Evolutionary conservation across 768 basidiomycete genomes (phyloP), one percentile per base, ranked within the genome.

Genomic region (Termitomyces sp.): DNA sequence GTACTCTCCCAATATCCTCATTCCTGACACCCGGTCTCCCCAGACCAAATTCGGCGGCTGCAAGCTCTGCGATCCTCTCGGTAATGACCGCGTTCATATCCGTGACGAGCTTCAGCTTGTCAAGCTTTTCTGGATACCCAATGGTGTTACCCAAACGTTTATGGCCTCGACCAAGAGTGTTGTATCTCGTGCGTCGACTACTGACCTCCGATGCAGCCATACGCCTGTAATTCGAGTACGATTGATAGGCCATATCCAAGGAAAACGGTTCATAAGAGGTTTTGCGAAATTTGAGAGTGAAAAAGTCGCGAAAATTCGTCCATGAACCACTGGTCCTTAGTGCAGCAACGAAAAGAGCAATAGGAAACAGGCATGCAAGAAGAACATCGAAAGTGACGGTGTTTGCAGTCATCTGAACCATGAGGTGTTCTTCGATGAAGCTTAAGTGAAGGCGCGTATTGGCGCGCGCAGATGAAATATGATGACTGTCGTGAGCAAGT

Each of bases 101-200:
- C 2, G 79, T 79, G 36, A 80, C 75, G 46, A 74, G 71, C 58
- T 76, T 73, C 6, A 84, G 72, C 20, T 64, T 71, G 16, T 81
- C 75, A 16, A 88, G 73, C 67, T 88, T 88, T 22, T 69, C 71
- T 5, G 81, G 72, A 66, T 88, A 88, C 1, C 84, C 83, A 46
- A 87, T 75, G 20, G 74, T 75, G 68, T 78, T 78, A 0, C 79
- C 83, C 4, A 85, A 67, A 9, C 79, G 78, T 66, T 79, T 84
- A 66, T 83, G 79, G 0, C 68, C 68, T 6, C 82, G 75, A 18
- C 76, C 73, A 36, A 84, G 73, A n/a, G 74, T 71, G 7, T 66
- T 66, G 61, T 84, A 86, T 0, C 81, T 77, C 0, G 63, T 62
- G 35, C 76, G 78, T 74, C 83, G 82, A 3, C 67, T 66, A 3